A percentile compares a stretch with the other conserved stretches of the same genome.
phyloP scores from a whole-genome alignment of 768 basidiomycete species.

The Mycena maculata region DNA sequence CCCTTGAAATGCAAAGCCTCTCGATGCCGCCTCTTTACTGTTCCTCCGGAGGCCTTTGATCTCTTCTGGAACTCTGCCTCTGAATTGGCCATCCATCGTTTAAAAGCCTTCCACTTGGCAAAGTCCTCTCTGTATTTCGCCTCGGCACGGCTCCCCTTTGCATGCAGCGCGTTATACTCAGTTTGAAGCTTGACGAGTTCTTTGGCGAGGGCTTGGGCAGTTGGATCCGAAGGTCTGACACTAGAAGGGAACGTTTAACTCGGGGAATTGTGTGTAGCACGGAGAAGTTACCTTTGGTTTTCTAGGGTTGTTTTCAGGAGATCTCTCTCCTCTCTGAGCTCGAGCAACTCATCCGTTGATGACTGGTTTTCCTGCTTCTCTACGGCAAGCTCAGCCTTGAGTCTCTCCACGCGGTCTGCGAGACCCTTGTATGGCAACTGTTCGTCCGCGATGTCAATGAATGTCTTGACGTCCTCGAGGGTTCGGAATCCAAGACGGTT shows the following conservation, averaged over 20 bases:
- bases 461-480: constrained; percentile 55
- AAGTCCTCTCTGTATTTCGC: constrained; percentile 55
- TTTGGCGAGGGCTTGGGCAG: constrained; percentile 24
- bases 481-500: constrained; percentile 56
- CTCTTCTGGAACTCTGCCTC: constrained; percentile 44
- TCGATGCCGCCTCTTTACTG: constrained; percentile 43
- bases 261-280: not conserved
- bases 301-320: constrained; percentile 6
- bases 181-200: constrained; percentile 29
- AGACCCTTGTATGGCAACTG: constrained; percentile 50
- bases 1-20: constrained; percentile 25
- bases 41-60: constrained; percentile 40
- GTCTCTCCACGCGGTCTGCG: constrained; percentile 46
- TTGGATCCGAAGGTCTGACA: constrained; percentile 17
- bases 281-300: constrained; percentile 11
- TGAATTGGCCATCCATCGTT: constrained; percentile 55
- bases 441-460: constrained; percentile 51
- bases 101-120: constrained; percentile 58
- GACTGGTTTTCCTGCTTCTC: constrained; percentile 33
- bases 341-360: constrained; percentile 59
- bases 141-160: constrained; percentile 55
- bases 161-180: not conserved
- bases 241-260: not conserved
- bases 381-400: constrained; percentile 41
- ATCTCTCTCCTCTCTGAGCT: constrained; percentile 48